A percentile compares a stretch with the other conserved stretches of the same genome.
Conservation (phyloP, 495 filamentous ascomycete species). For the Trichocladium antarcticum region DNA sequence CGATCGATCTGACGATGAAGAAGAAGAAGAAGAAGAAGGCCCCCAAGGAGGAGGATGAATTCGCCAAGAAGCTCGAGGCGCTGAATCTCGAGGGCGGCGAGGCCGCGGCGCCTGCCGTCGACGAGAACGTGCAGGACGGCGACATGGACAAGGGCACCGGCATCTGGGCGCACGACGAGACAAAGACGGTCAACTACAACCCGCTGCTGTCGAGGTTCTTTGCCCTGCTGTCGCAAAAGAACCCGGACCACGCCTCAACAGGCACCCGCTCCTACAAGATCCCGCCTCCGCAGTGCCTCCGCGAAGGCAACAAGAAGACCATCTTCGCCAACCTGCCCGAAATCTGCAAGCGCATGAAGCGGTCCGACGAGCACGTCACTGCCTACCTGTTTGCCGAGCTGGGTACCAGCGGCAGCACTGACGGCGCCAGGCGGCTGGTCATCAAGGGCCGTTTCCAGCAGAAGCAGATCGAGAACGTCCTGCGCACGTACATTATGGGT, state of each 20-base stretch:
- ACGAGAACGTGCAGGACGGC: conserved; percentile 44
- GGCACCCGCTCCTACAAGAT: conserved; percentile 96
- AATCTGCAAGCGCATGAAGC: conserved; percentile 71
- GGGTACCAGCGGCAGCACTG: conserved; percentile 88
- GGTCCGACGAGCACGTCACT: conserved; percentile 92
- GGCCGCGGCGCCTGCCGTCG: conserved; percentile 37
- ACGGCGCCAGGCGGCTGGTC: conserved; percentile 83
- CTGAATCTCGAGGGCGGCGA: conserved; percentile 72
- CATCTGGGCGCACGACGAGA: conserved; percentile 78
- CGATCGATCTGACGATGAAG: conserved; percentile 60
- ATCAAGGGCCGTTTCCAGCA: conserved; percentile 99
- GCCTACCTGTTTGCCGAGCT: conserved; percentile 95
- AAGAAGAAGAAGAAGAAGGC: conserved; percentile 96
- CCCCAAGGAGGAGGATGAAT: conserved; percentile 51
- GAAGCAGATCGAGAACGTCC: conserved; percentile 93
- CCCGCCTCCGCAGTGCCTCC: conserved; percentile 94
- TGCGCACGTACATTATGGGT: conserved; percentile 78
- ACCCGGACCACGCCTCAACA: conserved; percentile 82
- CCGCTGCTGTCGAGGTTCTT: conserved; percentile 84
- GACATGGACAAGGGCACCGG: conserved; percentile 86
- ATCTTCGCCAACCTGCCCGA: conserved; percentile 87
- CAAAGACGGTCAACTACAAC: conserved; percentile 66
- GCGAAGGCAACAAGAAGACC: conserved; percentile 99
- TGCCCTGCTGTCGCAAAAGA: conserved; percentile 77
- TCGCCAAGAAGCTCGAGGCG: conserved; percentile 49